These are phyloP conservation scores for Paraphoma sp. DNA, from an alignment of 2,329 filamentous ascomycete genomes.

Conservation along the genomic window DNA sequence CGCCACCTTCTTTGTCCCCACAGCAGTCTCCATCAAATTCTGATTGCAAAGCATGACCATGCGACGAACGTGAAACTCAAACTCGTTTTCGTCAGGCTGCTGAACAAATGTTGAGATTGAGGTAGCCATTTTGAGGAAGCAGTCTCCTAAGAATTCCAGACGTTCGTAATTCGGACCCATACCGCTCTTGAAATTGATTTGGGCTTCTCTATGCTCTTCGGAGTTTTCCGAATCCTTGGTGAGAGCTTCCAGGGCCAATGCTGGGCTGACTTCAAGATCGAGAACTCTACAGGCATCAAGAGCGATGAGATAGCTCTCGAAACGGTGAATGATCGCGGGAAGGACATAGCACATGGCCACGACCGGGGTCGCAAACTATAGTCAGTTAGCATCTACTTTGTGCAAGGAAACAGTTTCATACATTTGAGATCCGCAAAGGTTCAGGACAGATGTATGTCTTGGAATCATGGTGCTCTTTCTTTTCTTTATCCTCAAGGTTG, in stretches of 20 bases:
- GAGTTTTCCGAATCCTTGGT: slow-evolving; percentile 92
- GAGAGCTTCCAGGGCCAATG: slow-evolving; percentile 82
- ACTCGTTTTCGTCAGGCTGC: slow-evolving; percentile 80
- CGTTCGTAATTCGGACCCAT: slow-evolving; percentile 97
- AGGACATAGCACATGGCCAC: slow-evolving; percentile 77
- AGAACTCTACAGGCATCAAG: slow-evolving; percentile 75
- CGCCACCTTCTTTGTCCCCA: slow-evolving; percentile 43
- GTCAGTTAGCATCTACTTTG: slow-evolving; percentile 19
- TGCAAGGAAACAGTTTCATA: slow-evolving; percentile 53
- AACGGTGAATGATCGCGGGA: slow-evolving; percentile 81
- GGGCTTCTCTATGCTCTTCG: slow-evolving; percentile 71
- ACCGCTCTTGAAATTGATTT: slow-evolving; percentile 77
- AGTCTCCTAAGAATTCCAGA: slow-evolving; percentile 91
- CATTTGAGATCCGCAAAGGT: slow-evolving; percentile 76
- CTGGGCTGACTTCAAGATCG: slow-evolving; percentile 67
- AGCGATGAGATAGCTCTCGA: slow-evolving; percentile 83
- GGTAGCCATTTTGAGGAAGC: slow-evolving; percentile 94
- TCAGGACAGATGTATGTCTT: slow-evolving; percentile 77
- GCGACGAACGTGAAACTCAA: slow-evolving; percentile 84
- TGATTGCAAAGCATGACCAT: slow-evolving; percentile 93
- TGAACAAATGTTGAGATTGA: slow-evolving; percentile 84
- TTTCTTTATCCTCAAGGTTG: slow-evolving; percentile 58
- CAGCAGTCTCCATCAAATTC: slow-evolving; percentile 81
- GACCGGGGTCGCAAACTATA: slow-evolving; percentile 70
- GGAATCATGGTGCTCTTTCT: slow-evolving; percentile 57